These are phyloP conservation scores for Saccharomycopsis schoenii DNA, from an alignment of 805 yeast species.

Conservation along the genomic window DNA sequence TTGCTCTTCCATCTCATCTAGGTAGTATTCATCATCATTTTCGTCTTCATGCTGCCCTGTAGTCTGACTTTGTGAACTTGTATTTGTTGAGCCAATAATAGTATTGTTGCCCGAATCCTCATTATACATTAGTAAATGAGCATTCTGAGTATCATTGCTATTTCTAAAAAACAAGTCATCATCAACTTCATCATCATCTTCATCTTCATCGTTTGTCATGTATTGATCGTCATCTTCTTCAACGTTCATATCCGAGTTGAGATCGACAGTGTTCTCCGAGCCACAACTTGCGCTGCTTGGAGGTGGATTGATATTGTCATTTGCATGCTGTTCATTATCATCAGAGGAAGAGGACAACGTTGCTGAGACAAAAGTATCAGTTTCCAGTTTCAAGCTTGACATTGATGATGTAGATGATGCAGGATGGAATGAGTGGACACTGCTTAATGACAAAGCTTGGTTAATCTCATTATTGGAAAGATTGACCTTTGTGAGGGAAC, in stretches of 20 bases:
- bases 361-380: not conserved
- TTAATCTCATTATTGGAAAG: not conserved
- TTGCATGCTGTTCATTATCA: not conserved
- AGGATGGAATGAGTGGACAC: not conserved
- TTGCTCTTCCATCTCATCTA: slow-evolving; percentile 17
- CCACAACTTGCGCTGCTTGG: not conserved
- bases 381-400: not conserved
- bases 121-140: not conserved
- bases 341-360: not conserved
- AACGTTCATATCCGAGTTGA: not conserved
- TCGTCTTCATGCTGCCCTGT: slow-evolving; percentile 8
- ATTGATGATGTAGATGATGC: not conserved
- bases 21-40: slow-evolving; percentile 21
- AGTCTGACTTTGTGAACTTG: not conserved
- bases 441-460: not conserved
- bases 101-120: not conserved
- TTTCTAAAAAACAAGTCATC: not conserved
- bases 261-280: not conserved
- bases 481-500: not conserved
- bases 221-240: slow-evolving; percentile 3
- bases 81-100: not conserved
- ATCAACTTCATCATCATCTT: slow-evolving; percentile 2
- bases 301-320: not conserved
- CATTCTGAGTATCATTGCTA: not conserved
- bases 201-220: slow-evolving; percentile 7